A percentile compares a stretch with the other conserved stretches of the same genome.
phyloP scores from a whole-genome alignment of 768 basidiomycete species.

The Tubosaeta brunneosetosa region DNA sequence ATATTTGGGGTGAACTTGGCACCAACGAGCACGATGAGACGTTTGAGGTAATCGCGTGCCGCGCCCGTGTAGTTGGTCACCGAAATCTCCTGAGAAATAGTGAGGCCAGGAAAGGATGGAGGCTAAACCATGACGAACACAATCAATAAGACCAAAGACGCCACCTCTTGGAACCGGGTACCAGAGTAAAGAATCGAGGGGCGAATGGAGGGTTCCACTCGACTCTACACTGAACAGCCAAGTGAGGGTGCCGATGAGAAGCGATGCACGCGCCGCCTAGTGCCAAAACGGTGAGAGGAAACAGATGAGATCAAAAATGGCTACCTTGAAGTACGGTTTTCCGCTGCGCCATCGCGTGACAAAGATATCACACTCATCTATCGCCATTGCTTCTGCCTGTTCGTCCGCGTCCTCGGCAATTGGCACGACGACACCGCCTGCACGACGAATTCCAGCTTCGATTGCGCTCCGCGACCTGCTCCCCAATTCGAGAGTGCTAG shows the following conservation, averaged over 20 bases:
- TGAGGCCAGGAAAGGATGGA: background rate
- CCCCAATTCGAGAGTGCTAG: slow-evolving; percentile 51
- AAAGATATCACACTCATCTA: slow-evolving; percentile 63
- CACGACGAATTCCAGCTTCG: slow-evolving; percentile 52
- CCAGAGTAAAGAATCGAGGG: slow-evolving; percentile 75
- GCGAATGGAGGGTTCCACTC: slow-evolving; percentile 42
- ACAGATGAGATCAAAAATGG: slow-evolving; percentile 1
- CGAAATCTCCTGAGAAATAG: slow-evolving; percentile 51
- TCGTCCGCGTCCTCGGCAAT: too few species aligned
- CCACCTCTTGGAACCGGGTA: slow-evolving; percentile 67
- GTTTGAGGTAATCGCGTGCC: slow-evolving; percentile 84
- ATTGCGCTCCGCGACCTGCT: slow-evolving; percentile 49
- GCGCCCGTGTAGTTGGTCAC: slow-evolving; percentile 88
- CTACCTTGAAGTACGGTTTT: slow-evolving; percentile 64
- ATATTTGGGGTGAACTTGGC: slow-evolving; percentile 80
- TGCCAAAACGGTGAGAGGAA: too few species aligned
- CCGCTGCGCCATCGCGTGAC: slow-evolving; percentile 69
- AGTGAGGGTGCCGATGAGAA: slow-evolving; percentile 34
- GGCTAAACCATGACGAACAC: slow-evolving; percentile 44
- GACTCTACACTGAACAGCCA: too few species aligned
- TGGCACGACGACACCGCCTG: slow-evolving; percentile 48
- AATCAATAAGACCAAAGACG: slow-evolving; percentile 21
- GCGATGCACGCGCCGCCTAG: too few species aligned
- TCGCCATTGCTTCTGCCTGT: slow-evolving; percentile 21
- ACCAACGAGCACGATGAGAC: slow-evolving; percentile 71